Percentiles rank a stretch among this genome's conserved stretches.
Evolutionary conservation across 331 rosid species (phyloP).

Genomic region (Quercus phellos): DNA sequence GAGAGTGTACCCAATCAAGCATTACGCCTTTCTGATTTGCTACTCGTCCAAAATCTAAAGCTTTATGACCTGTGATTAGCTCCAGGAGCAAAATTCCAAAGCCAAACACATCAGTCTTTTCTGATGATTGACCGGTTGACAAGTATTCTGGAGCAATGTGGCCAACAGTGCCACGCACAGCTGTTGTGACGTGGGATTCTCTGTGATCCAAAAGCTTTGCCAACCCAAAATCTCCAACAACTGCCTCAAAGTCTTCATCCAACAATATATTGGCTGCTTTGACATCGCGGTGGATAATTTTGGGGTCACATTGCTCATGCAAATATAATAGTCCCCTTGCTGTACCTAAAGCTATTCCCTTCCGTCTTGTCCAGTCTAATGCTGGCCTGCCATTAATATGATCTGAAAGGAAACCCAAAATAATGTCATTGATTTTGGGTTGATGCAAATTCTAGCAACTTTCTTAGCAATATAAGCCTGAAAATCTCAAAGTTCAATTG

Average conservation of each 20-base stretch:
- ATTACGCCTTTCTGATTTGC: conserved; percentile 92
- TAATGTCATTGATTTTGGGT: not conserved
- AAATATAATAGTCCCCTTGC: conserved; percentile 95
- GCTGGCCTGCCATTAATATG: conserved; percentile 73
- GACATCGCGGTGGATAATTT: conserved; percentile 94
- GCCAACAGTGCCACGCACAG: conserved; percentile 97
- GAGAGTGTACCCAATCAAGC: conserved; percentile 83
- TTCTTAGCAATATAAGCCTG: not conserved
- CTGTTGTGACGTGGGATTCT: conserved; percentile 97
- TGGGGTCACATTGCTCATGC: conserved; percentile 98
- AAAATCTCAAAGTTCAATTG: not conserved
- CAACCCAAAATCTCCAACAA: conserved; percentile 97
- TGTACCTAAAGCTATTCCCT: conserved; percentile 93
- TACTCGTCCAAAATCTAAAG: conserved; percentile 91
- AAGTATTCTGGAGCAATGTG: conserved; percentile 96
- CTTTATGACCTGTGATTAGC: conserved; percentile 92
- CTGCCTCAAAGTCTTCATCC: conserved; percentile 93
- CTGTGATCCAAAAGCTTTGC: conserved; percentile 96
- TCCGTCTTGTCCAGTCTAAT: conserved; percentile 82
- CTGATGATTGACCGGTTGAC: conserved; percentile 94
- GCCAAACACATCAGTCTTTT: conserved; percentile 96
- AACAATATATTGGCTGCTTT: conserved; percentile 96
- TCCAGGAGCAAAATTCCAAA: conserved; percentile 93
- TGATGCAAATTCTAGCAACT: not conserved
- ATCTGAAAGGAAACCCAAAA: conserved; percentile 48